Percentiles rank a stretch among this genome's conserved stretches.
phyloP scores from a whole-genome alignment of 2,329 filamentous ascomycete genomes.

The Cladorrhinum sp. region DNA sequence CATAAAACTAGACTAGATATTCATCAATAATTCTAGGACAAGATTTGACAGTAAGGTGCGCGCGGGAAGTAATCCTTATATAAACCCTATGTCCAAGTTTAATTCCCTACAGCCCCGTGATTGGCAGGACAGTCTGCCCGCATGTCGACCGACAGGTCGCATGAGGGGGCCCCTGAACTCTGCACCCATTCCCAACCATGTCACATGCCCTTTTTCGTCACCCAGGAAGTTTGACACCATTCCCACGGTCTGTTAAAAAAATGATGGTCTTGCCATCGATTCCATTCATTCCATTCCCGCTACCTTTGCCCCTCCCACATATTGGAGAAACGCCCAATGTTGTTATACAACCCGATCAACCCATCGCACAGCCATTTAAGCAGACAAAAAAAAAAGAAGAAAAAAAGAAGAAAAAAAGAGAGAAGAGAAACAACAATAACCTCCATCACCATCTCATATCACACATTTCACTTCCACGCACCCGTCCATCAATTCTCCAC shows the following conservation, averaged over 20 bases:
- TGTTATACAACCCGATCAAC: background rate
- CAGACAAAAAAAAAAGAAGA: background rate
- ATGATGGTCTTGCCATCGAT: background rate
- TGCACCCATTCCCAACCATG: no score
- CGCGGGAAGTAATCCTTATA: no score
- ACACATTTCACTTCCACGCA: background rate
- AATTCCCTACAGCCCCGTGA: no score
- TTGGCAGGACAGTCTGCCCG: no score
- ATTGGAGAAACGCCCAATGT: background rate
- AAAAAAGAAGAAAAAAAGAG: constrained; percentile 1
- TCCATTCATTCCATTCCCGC: background rate
- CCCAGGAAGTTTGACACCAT: no score
- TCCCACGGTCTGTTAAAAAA: background rate
- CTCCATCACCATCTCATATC: background rate
- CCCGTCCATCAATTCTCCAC: background rate
- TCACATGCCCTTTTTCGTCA: no score
- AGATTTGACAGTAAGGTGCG: background rate
- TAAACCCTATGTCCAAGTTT: no score
- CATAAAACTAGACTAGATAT: background rate
- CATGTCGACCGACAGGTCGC: no score
- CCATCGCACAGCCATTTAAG: background rate
- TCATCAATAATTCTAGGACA: background rate
- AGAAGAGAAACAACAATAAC: constrained; percentile 5
- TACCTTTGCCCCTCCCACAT: background rate
- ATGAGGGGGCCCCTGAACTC: no score